A percentile compares a stretch with the other conserved stretches of the same genome.
These are phyloP conservation scores for Fusarium sp. DNA, from an alignment of 2,329 filamentous ascomycete species.

Conservation along the genomic window DNA sequence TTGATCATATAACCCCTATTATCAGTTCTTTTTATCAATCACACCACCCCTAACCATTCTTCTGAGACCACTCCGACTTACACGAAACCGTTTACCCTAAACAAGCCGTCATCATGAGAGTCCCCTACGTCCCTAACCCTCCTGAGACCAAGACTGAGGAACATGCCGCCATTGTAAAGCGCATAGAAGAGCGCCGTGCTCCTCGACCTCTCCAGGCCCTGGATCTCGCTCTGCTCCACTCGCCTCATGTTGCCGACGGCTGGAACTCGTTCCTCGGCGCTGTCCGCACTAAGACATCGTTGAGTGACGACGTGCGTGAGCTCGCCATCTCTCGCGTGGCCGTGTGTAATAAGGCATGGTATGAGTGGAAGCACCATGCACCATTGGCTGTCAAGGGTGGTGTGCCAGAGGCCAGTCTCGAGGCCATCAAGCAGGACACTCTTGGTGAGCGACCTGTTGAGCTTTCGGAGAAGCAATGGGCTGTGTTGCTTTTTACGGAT, in stretches of 20 bases:
- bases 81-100: conserved; percentile 29
- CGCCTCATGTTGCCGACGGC: conserved; percentile 81
- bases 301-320: conserved; percentile 75
- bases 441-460: conserved; percentile 52
- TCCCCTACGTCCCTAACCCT: conserved; percentile 74
- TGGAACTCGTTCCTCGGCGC: conserved; percentile 80
- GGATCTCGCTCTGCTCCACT: conserved; percentile 83
- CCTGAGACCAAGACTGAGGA: conserved; percentile 61
- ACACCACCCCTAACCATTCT: neutral
- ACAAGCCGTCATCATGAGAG: conserved; percentile 67
- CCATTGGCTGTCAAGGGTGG: conserved; percentile 75
- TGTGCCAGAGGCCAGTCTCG: conserved; percentile 67
- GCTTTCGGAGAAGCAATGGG: conserved; percentile 74
- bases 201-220: conserved; percentile 81
- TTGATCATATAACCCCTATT: neutral
- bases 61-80: conserved; percentile 13
- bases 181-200: conserved; percentile 75
- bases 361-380: conserved; percentile 86
- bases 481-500: conserved; percentile 81
- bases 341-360: conserved; percentile 85
- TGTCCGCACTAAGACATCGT: conserved; percentile 67
- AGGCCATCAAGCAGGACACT: conserved; percentile 57
- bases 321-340: conserved; percentile 87
- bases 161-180: conserved; percentile 71
- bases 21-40: neutral